Percentiles rank a stretch among this genome's conserved stretches.
phyloP scores from a whole-genome alignment of 495 filamentous ascomycete species.

The Achaetomiella virescens region DNA sequence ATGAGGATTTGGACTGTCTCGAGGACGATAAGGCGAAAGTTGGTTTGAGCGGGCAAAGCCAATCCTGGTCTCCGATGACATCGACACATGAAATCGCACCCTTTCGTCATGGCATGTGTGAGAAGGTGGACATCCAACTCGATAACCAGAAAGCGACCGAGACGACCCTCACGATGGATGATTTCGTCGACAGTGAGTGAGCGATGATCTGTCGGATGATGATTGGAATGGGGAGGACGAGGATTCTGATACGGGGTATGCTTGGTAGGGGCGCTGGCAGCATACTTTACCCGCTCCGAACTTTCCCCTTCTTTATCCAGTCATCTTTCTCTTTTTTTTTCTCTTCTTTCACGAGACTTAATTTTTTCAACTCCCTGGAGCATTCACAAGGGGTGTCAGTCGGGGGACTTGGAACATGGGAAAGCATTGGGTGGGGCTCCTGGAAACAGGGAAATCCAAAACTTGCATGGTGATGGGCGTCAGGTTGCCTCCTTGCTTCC shows the following conservation, averaged over 20 bases:
- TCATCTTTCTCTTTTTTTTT: background rate
- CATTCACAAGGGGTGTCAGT: background rate
- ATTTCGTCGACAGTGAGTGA: constrained; percentile 71
- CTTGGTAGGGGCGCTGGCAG: constrained; percentile 16
- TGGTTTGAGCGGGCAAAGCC: background rate
- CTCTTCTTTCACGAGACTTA: background rate
- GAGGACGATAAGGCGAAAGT: background rate
- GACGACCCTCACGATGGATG: constrained; percentile 62
- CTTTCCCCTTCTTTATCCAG: background rate
- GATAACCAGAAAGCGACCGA: constrained; percentile 78
- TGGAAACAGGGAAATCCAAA: too few species aligned
- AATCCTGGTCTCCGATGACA: background rate
- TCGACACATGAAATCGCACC: background rate
- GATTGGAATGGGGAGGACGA: constrained; percentile 66
- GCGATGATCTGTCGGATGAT: constrained; percentile 53
- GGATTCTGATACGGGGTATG: constrained; percentile 19
- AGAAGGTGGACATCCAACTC: constrained; percentile 70
- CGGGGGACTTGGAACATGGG: background rate
- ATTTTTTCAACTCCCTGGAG: background rate
- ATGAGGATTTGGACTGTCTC: constrained; percentile 22
- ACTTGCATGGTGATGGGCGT: too few species aligned
- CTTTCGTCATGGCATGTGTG: constrained; percentile 69
- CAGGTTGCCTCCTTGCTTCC: too few species aligned
- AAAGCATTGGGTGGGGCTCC: background rate
- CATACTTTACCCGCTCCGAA: too few species aligned